Conservation (phyloP, 805 yeast species). For the Yarrowia bubula region DNA sequence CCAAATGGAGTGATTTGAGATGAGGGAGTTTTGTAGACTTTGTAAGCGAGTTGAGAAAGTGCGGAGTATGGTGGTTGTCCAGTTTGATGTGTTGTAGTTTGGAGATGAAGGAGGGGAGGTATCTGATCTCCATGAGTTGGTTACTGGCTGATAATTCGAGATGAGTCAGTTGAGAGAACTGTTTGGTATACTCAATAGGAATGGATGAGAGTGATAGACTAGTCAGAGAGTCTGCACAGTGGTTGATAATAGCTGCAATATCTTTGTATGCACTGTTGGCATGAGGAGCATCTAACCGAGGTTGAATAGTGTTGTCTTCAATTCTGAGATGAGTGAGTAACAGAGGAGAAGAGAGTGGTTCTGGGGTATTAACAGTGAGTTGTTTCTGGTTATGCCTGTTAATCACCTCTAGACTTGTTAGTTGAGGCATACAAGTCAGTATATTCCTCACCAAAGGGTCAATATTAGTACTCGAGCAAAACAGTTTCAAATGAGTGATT, state of each 20-base stretch:
- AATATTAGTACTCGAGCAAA: conserved; percentile 2
- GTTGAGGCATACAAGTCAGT: not conserved
- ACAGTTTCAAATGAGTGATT: not conserved
- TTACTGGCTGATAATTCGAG: conserved; percentile 1
- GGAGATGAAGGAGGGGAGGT: not conserved
- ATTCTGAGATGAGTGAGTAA: not conserved
- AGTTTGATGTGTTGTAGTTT: conserved; percentile 2
- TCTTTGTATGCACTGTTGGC: conserved; percentile 2
- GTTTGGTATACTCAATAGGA: not conserved
- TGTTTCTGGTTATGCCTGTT: not conserved
- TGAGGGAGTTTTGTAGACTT: not conserved
- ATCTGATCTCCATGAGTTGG: conserved; percentile 1
- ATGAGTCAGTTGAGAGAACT: not conserved
- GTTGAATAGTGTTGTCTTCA: not conserved
- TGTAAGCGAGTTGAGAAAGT: conserved; percentile 20
- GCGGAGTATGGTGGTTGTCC: conserved; percentile 23
- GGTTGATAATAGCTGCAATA: not conserved
- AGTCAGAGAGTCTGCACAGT: not conserved
- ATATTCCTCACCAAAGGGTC: not conserved
- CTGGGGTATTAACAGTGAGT: not conserved
- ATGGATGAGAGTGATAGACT: not conserved
- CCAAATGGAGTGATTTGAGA: conserved; percentile 5
- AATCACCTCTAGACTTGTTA: conserved; percentile 1
- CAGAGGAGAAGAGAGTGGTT: not conserved
- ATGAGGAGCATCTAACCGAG: not conserved